A percentile compares a stretch with the other conserved stretches of the same genome.
phyloP scores from a whole-genome alignment of 2,329 filamentous ascomycete species.

The Epichloe elymi region DNA sequence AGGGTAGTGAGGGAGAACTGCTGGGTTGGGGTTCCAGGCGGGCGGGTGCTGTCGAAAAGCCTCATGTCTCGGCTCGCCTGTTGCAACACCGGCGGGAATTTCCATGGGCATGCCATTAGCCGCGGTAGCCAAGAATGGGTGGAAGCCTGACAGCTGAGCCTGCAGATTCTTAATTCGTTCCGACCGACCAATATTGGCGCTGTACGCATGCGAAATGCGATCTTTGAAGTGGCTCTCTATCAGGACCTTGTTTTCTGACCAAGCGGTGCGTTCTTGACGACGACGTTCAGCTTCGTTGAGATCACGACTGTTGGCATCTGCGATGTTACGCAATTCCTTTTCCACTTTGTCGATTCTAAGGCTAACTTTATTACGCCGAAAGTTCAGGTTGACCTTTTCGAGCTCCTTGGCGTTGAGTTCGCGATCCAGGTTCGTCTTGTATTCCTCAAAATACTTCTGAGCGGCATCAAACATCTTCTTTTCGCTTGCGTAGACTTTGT shows the following conservation, averaged over 20 bases:
- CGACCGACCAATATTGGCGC: constrained; percentile 15
- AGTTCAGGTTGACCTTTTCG: constrained; percentile 49
- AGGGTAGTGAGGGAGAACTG: constrained; percentile 21
- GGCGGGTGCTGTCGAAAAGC: constrained; percentile 12
- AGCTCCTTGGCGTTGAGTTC: constrained; percentile 49
- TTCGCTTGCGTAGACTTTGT: constrained; percentile 39
- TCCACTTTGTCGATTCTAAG: constrained; percentile 60
- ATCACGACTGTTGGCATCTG: constrained; percentile 53
- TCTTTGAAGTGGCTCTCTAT: constrained; percentile 34
- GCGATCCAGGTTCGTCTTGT: constrained; percentile 49
- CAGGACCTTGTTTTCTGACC: constrained; percentile 32
- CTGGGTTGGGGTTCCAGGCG: constrained; percentile 23
- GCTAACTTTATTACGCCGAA: constrained; percentile 60
- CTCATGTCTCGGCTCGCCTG: constrained; percentile 10
- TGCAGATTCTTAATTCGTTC: constrained; percentile 20
- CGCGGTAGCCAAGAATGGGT: constrained; percentile 17
- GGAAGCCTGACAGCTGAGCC: constrained; percentile 19
- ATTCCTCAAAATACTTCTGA: constrained; percentile 38
- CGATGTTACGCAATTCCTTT: constrained; percentile 57
- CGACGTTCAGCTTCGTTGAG: constrained; percentile 50
- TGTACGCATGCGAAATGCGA: constrained; percentile 26
- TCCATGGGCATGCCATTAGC: constrained; percentile 21
- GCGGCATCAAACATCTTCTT: constrained; percentile 48
- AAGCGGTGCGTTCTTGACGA: constrained; percentile 34
- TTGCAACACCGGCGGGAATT: constrained; percentile 8